Base-by-base conservation (phyloP, 148 eudicot genomes). In the Silene uniflora region DNA sequence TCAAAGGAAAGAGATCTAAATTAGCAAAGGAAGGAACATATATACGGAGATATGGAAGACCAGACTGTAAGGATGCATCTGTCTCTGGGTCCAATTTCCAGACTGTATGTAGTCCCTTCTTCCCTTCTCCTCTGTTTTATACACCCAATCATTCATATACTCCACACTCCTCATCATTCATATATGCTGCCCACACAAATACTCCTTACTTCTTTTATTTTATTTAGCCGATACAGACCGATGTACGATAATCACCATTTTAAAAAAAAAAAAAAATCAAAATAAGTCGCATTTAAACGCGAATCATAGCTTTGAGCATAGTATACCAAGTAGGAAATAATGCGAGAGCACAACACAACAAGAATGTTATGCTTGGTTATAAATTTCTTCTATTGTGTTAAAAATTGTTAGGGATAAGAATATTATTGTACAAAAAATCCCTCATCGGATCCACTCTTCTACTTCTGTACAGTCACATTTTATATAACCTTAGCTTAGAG, bases 331-430 rank as follows among this genome's bases (percentile, higher is more conserved):
- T 32, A 32, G 35, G 35, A 32, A 32, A 32, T 2, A 32, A 32
- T 29, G 32, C 32, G 32, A 29, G 32, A 29, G 2, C 7, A 13
- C 8, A 62, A 3, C 22, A 6, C 19, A 54, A 49, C 19, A 49
- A 52, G 62, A 76, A 65, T 80, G 68, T 24, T 73, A 56, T 24
- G 35, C 73, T 54, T 75, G 62, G 11, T 67, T 32, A 21, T 76
- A 24, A 35, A 44, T 76, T 32, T 80, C 24, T 58, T 72, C 69
- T 72, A 77, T 2, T 73, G 78, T 73, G 84, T 77, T 81, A n/a
- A n/a, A n/a, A 77, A 80, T 61, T 81, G 78, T 62, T 69, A 78
- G 84, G 84, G 81, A 71, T 71, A 71, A 52, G 62, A 70, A 75
- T 73, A 74, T 77, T 78, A 76, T 71, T 65, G 46, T 71, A 78